phyloP scores from a whole-genome alignment of 805 yeast species.

The Candida endomychidarum region DNA sequence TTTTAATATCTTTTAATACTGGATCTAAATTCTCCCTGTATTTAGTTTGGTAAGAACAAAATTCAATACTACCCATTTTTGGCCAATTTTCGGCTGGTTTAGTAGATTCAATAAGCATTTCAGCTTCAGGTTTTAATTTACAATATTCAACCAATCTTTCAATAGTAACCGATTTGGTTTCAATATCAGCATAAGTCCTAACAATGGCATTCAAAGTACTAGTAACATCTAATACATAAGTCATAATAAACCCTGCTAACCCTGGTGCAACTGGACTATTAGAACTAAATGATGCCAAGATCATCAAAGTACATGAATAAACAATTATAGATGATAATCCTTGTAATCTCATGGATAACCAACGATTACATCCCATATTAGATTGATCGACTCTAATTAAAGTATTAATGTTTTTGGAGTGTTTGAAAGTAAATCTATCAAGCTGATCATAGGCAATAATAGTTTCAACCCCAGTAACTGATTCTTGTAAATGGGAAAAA shows the following conservation, averaged over 20 bases:
- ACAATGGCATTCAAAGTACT: conserved; percentile 30
- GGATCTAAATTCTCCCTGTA: conserved; percentile 81
- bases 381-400: conserved; percentile 23
- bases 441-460: conserved; percentile 31
- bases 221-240: conserved; percentile 34
- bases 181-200: conserved; percentile 35
- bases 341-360: conserved; percentile 40
- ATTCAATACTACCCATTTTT: conserved; percentile 59
- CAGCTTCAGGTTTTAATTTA: conserved; percentile 42
- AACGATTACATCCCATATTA: conserved; percentile 27
- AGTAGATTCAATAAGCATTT: conserved; percentile 37
- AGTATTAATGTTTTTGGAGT: conserved; percentile 24
- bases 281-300: conserved; percentile 26
- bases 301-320: conserved; percentile 28
- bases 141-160: conserved; percentile 41
- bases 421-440: conserved; percentile 29
- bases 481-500: conserved; percentile 37
- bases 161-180: conserved; percentile 32
- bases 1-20: conserved; percentile 65
- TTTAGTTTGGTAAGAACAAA: conserved; percentile 75
- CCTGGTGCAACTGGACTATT: conserved; percentile 28
- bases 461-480: conserved; percentile 37
- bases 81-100: conserved; percentile 66
- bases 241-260: conserved; percentile 39
- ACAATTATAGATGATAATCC: conserved; percentile 34